Evolutionary conservation across 2,329 filamentous ascomycete genomes (phyloP).

Genomic region (Sphaerostilbella broomeana): DNA sequence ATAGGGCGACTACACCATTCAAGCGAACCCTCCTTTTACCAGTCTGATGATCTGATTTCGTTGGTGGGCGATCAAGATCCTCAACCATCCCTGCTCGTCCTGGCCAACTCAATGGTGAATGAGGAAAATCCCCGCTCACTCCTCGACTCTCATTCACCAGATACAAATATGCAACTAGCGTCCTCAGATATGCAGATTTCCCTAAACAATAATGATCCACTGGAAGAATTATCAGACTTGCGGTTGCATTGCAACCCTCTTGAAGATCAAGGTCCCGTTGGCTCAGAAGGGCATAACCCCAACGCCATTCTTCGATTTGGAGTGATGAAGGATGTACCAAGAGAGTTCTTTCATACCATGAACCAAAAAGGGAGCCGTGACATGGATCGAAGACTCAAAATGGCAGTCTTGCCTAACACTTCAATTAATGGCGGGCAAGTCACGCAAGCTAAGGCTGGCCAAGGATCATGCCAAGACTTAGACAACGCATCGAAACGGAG

Average conservation of each 20-base stretch:
- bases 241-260: not conserved
- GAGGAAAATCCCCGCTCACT: too few species aligned
- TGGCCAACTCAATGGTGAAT: too few species aligned
- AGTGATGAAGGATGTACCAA: slow-evolving; percentile 10
- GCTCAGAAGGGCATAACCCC: not conserved
- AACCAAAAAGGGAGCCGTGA: slow-evolving; percentile 15
- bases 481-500: too few species aligned
- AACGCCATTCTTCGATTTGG: slow-evolving; percentile 11
- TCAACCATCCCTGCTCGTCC: too few species aligned
- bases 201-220: not conserved
- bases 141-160: too few species aligned
- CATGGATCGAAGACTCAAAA: not conserved
- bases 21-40: not conserved
- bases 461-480: too few species aligned
- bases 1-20: not conserved
- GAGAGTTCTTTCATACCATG: slow-evolving; percentile 18
- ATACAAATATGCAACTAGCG: too few species aligned
- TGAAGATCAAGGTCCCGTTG: not conserved
- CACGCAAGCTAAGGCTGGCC: not conserved
- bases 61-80: not conserved
- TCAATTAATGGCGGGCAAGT: too few species aligned
- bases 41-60: slow-evolving; percentile 8
- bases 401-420: not conserved
- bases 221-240: not conserved
- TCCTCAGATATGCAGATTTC: too few species aligned